A percentile compares a stretch with the other conserved stretches of the same genome.
Evolutionary conservation across 192 early-diverging fungal genomes (phyloP).

Genomic region (Backusella tarrabulga): DNA sequence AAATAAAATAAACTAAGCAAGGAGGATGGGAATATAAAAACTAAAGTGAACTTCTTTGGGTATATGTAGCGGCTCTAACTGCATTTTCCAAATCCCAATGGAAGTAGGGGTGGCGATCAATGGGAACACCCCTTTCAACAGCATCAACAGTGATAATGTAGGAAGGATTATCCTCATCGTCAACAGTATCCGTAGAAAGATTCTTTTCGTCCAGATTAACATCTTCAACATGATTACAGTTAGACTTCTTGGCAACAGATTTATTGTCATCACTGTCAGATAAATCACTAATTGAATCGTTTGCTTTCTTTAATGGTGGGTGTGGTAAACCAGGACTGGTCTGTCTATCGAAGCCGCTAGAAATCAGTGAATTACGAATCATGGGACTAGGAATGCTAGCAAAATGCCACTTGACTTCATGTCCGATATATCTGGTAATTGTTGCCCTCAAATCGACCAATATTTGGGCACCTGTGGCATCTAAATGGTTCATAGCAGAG

Average conservation of each 20-base stretch:
- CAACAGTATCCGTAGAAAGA: not conserved
- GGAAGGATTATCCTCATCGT: not conserved
- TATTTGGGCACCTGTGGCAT: slow-evolving; percentile 16
- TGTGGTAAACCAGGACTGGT: not conserved
- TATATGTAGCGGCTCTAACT: slow-evolving; percentile 10
- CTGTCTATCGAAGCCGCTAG: slow-evolving; percentile 18
- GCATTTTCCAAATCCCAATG: slow-evolving; percentile 31
- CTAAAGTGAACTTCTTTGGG: not conserved
- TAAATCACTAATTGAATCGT: not conserved
- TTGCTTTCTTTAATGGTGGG: not conserved
- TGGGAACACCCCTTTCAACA: slow-evolving; percentile 1
- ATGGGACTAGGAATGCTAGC: not conserved
- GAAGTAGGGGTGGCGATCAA: slow-evolving; percentile 22
- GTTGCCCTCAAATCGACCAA: not conserved
- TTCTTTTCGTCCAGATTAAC: not conserved
- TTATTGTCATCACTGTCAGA: slow-evolving; percentile 6
- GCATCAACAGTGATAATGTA: not conserved
- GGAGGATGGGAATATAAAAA: not conserved
- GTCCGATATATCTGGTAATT: slow-evolving; percentile 14
- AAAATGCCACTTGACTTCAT: slow-evolving; percentile 30
- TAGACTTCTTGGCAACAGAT: slow-evolving; percentile 11
- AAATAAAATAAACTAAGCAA: not conserved
- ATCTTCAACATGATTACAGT: slow-evolving; percentile 11
- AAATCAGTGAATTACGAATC: slow-evolving; percentile 15
- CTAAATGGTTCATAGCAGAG: slow-evolving; percentile 15